phyloP scores from a whole-genome alignment of 1,139 yeast species.

The Protomyces gravidus region DNA sequence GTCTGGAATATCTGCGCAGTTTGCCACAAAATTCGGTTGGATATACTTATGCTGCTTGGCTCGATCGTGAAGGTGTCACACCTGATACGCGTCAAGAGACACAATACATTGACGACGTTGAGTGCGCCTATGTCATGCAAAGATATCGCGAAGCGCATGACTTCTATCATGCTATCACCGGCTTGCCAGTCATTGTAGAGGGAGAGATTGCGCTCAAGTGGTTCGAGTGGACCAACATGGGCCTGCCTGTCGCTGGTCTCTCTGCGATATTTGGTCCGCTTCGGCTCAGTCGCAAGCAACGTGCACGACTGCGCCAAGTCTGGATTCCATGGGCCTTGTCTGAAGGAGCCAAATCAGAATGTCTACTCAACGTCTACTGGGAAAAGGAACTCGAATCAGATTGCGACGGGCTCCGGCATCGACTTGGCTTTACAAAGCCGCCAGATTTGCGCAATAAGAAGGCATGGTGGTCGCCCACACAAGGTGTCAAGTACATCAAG shows the following conservation, averaged over 20 bases:
- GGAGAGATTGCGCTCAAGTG: constrained; percentile 87
- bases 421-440: constrained; percentile 27
- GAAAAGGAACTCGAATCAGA: constrained; percentile 73
- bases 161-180: constrained; percentile 88
- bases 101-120: constrained; percentile 79
- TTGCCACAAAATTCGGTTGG: constrained; percentile 77
- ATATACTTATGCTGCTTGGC: constrained; percentile 70
- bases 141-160: constrained; percentile 96
- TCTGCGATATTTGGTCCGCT: constrained; percentile 87
- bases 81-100: constrained; percentile 90
- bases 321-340: constrained; percentile 87
- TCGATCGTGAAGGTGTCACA: constrained; percentile 79
- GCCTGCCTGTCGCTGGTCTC: constrained; percentile 92
- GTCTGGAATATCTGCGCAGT: constrained; percentile 56
- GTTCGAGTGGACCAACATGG: constrained; percentile 83
- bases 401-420: constrained; percentile 61
- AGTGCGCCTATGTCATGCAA: constrained; percentile 84
- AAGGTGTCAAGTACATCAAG: constrained; percentile 10
- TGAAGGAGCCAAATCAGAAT: constrained; percentile 68
- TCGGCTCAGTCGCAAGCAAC: constrained; percentile 56
- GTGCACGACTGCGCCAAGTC: constrained; percentile 48
- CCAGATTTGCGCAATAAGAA: constrained; percentile 26
- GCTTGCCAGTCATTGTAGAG: constrained; percentile 84
- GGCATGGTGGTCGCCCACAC: constrained; percentile 24
- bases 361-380: constrained; percentile 89